Conservation (phyloP, 225 moss, liverwort and hornwort genomes). For the Sphagnum tenellum region DNA sequence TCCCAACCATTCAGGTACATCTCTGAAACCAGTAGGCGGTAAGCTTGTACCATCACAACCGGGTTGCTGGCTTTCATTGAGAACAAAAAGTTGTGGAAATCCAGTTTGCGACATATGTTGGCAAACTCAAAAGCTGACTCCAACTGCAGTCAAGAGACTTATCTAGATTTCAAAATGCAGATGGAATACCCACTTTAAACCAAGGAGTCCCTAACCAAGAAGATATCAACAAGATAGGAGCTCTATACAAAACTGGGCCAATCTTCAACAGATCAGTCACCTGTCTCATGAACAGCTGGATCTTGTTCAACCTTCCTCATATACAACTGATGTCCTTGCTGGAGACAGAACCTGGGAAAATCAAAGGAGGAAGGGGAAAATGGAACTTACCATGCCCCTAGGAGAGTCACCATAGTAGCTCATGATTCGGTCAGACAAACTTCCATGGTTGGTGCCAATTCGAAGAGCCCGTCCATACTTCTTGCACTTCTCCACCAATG, state of each 20-base stretch:
- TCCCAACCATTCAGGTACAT: constrained; percentile 95
- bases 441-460: constrained; percentile 96
- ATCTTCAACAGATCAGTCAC: too few relatives aligned
- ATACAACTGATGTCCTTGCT: too few relatives aligned
- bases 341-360: not conserved
- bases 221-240: too few relatives aligned
- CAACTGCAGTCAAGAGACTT: constrained; percentile 33
- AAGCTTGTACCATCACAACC: constrained; percentile 97
- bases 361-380: not conserved
- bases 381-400: constrained; percentile 70
- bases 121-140: constrained; percentile 99
- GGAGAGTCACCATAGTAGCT: constrained; percentile 99
- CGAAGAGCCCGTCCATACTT: constrained; percentile 85
- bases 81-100: constrained; percentile 92
- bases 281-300: too few relatives aligned
- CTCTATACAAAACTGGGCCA: too few relatives aligned
- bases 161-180: too few relatives aligned
- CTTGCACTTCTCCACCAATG: constrained; percentile 88
- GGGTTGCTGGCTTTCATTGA: constrained; percentile 99
- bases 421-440: constrained; percentile 97
- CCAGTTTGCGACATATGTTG: constrained; percentile 78
- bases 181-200: too few relatives aligned
- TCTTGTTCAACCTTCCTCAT: too few relatives aligned
- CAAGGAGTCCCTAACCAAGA: too few relatives aligned
- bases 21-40: constrained; percentile 85